Percentiles rank a stretch among this genome's conserved stretches.
phyloP scores from a whole-genome alignment of 1,139 yeast species.

The Hanseniaspora sp. region DNA sequence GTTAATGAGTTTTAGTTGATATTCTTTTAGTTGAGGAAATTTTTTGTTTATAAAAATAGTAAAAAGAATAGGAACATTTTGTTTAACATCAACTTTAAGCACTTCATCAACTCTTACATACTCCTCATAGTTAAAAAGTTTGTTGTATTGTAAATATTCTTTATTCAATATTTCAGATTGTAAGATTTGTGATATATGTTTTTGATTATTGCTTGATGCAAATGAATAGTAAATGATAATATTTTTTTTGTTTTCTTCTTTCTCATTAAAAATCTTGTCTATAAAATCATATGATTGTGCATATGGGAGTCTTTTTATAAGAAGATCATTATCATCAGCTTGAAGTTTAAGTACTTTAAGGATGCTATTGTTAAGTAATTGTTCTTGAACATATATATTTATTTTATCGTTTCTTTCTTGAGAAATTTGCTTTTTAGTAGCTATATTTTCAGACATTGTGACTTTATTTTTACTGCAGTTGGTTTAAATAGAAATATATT shows the following conservation, averaged over 20 bases:
- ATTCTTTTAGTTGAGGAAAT: not conserved
- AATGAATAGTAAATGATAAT: constrained; percentile 10
- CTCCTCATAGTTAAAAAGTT: constrained; percentile 8
- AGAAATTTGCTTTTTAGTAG: not conserved
- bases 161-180: not conserved
- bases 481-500: too few relatives aligned
- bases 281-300: constrained; percentile 9
- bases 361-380: not conserved
- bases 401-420: not conserved
- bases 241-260: not conserved
- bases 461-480: too few relatives aligned
- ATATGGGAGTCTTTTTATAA: constrained; percentile 9
- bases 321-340: not conserved
- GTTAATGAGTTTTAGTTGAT: not conserved
- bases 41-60: constrained; percentile 4
- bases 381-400: not conserved
- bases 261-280: not conserved
- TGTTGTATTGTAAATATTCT: constrained; percentile 5
- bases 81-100: constrained; percentile 4
- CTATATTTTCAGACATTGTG: not conserved
- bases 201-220: constrained; percentile 9
- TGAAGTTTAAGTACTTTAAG: not conserved
- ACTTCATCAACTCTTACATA: constrained; percentile 1
- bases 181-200: constrained; percentile 12
- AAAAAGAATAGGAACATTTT: constrained; percentile 14